Evolutionary conservation across 768 basidiomycete species (phyloP).

Genomic region (Boletus sp.): DNA sequence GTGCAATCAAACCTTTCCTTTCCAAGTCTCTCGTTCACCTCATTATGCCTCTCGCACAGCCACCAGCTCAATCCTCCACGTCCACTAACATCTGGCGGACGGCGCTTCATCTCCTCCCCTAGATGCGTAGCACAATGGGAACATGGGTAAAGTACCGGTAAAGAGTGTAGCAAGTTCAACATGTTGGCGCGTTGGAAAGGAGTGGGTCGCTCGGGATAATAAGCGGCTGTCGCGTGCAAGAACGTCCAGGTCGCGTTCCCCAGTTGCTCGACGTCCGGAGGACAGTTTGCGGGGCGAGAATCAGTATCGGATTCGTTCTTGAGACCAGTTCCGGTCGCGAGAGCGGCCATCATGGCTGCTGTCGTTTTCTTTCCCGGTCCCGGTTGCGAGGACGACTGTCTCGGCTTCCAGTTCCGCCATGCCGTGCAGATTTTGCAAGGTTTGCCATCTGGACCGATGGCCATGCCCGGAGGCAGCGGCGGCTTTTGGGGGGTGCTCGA

Average conservation of each 20-base stretch:
- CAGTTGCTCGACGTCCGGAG: slow-evolving; percentile 85
- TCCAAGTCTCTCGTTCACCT: slow-evolving; percentile 84
- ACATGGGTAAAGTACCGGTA: slow-evolving; percentile 89
- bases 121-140: slow-evolving; percentile 82
- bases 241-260: slow-evolving; percentile 97
- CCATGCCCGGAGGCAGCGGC: slow-evolving; percentile 74
- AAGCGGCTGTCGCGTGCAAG: slow-evolving; percentile 92
- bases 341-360: slow-evolving; percentile 33
- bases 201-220: slow-evolving; percentile 85
- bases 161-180: slow-evolving; percentile 71
- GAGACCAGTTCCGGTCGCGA: slow-evolving; percentile 31
- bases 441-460: slow-evolving; percentile 91
- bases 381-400: slow-evolving; percentile 27
- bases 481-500: slow-evolving; percentile 15
- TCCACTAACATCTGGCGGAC: slow-evolving; percentile 79
- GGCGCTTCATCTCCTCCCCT: slow-evolving; percentile 58
- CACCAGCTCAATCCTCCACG: slow-evolving; percentile 69
- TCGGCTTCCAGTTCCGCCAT: slow-evolving; percentile 67
- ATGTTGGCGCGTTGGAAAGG: slow-evolving; percentile 78
- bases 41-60: slow-evolving; percentile 92
- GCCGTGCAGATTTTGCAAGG: slow-evolving; percentile 92
- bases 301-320: slow-evolving; percentile 31
- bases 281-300: slow-evolving; percentile 65
- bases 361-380: slow-evolving; percentile 33
- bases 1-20: slow-evolving; percentile 82